Evolutionary conservation across 2,329 filamentous ascomycete species (phyloP).

Genomic region (Neonectria faginata): DNA sequence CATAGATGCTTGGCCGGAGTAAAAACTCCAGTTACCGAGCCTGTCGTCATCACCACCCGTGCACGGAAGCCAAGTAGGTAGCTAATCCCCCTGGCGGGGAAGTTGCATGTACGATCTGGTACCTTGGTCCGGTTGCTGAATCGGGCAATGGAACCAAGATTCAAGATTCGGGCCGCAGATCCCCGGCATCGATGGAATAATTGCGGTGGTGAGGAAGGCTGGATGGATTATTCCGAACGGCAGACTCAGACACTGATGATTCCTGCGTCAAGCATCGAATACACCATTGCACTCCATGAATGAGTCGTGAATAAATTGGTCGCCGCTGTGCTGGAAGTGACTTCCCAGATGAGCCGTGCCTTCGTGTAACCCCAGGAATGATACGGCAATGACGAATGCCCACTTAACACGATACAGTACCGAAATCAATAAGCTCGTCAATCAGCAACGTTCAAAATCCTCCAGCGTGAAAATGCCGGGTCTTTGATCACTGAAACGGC

Average conservation of each 20-base stretch:
- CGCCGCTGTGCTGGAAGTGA: not conserved
- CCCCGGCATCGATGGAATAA: not conserved
- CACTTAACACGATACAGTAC: not conserved
- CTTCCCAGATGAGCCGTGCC: not conserved
- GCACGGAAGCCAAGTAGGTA: not conserved
- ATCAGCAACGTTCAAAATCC: not conserved
- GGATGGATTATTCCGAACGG: not conserved
- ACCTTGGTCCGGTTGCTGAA: constrained; percentile 6
- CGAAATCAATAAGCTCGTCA: not conserved
- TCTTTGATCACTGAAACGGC: not conserved
- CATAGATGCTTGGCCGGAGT: not conserved
- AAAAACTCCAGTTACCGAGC: not conserved
- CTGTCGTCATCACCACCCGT: not conserved
- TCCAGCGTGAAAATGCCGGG: not conserved
- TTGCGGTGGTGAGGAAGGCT: not conserved
- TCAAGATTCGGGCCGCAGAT: not conserved
- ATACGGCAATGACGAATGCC: not conserved
- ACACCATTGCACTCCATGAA: not conserved
- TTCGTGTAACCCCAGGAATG: not conserved
- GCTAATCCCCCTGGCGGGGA: not conserved
- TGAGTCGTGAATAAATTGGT: not conserved
- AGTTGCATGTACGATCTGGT: constrained; percentile 5
- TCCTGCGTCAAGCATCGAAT: not conserved
- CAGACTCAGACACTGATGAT: not conserved
- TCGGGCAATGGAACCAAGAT: constrained; percentile 5